Percentiles rank a stretch among this genome's conserved stretches.
Evolutionary conservation across 1,284 basidiomycete genomes (phyloP).

Genomic region (Exobasidium rhododendri): DNA sequence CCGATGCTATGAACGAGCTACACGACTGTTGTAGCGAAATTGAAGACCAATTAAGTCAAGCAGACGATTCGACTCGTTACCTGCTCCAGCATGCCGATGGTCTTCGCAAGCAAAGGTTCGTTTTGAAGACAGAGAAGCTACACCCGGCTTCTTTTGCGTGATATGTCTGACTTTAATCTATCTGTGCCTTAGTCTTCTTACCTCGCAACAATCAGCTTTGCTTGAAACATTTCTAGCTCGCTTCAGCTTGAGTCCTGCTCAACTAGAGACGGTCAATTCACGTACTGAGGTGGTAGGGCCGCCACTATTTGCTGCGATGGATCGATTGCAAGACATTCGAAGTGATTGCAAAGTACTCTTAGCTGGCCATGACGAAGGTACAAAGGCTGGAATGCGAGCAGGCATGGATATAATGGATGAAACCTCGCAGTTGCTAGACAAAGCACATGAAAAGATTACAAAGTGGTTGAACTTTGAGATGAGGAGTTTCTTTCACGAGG

Average conservation of each 20-base stretch:
- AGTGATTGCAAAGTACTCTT: constrained; percentile 80
- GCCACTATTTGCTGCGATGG: constrained; percentile 78
- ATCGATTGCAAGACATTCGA: constrained; percentile 77
- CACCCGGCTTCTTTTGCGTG: constrained; percentile 6
- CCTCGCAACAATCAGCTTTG: constrained; percentile 65
- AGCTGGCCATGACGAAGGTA: constrained; percentile 68
- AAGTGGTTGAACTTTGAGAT: constrained; percentile 84
- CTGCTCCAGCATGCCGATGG: constrained; percentile 25
- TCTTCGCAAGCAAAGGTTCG: constrained; percentile 18
- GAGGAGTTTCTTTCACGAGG: constrained; percentile 59
- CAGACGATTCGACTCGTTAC: constrained; percentile 25
- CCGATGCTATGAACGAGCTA: neutral
- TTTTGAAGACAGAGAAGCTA: constrained; percentile 17
- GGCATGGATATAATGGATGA: constrained; percentile 71
- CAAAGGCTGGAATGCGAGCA: constrained; percentile 25
- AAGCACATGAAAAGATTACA: constrained; percentile 81
- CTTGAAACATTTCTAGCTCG: constrained; percentile 74
- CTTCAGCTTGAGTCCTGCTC: constrained; percentile 75
- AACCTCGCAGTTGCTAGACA: constrained; percentile 77
- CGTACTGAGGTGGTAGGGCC: constrained; percentile 72
- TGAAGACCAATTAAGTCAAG: constrained; percentile 8
- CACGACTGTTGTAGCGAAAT: constrained; percentile 4
- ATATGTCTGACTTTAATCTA: constrained; percentile 40
- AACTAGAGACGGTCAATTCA: constrained; percentile 71
- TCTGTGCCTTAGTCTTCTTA: constrained; percentile 63